Evolutionary conservation across 768 basidiomycete species (phyloP).

Genomic region (Astraeus odoratus): DNA sequence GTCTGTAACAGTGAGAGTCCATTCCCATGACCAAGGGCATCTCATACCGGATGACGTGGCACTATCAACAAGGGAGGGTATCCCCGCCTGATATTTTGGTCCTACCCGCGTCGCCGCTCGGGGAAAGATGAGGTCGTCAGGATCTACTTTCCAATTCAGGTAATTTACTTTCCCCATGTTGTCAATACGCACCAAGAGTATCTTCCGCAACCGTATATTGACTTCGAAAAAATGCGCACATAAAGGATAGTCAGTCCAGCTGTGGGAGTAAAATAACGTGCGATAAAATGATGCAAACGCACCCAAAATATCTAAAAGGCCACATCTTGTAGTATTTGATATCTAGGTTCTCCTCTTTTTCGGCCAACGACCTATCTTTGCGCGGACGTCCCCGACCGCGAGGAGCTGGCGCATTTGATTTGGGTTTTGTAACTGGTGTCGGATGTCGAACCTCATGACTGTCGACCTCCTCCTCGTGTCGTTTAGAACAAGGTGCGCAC

Average conservation of each 20-base stretch:
- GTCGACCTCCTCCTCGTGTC: slow-evolving; percentile 82
- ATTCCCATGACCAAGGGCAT: background rate
- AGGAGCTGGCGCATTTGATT: slow-evolving; percentile 66
- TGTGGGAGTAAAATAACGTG: background rate
- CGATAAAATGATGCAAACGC: too few species aligned
- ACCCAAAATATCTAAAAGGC: slow-evolving; percentile 98
- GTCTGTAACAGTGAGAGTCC: slow-evolving; percentile 10
- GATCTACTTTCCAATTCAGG: slow-evolving; percentile 49
- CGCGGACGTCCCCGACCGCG: slow-evolving; percentile 71
- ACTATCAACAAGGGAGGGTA: slow-evolving; percentile 33
- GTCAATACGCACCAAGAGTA: slow-evolving; percentile 59
- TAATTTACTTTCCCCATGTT: slow-evolving; percentile 14
- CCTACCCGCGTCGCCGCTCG: slow-evolving; percentile 89
- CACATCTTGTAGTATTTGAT: slow-evolving; percentile 87
- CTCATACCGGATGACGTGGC: slow-evolving; percentile 34
- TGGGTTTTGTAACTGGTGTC: slow-evolving; percentile 48
- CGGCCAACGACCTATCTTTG: slow-evolving; percentile 65
- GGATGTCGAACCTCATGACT: slow-evolving; percentile 61
- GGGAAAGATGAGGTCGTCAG: slow-evolving; percentile 95
- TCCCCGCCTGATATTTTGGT: slow-evolving; percentile 72
- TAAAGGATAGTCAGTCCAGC: slow-evolving; percentile 11
- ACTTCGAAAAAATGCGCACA: slow-evolving; percentile 32
- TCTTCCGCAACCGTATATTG: slow-evolving; percentile 89
- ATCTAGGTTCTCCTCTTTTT: slow-evolving; percentile 68
- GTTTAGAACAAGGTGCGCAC: slow-evolving; percentile 85